phyloP scores from a whole-genome alignment of 768 basidiomycete species.

The Mycena indigotica region DNA sequence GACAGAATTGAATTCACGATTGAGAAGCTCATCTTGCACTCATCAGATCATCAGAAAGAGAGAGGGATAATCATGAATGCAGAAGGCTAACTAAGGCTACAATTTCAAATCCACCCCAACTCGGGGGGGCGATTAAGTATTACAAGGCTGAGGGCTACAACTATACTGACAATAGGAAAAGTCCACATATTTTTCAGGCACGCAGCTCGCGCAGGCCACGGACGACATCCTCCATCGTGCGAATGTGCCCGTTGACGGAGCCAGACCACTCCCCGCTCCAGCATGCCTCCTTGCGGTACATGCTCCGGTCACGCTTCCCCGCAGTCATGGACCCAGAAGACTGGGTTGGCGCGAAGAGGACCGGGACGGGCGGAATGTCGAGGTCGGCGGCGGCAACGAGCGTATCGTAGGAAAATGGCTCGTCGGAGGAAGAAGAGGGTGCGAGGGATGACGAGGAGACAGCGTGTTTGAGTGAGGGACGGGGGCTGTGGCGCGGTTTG shows the following conservation, averaged over 20 bases:
- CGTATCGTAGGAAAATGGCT: constrained; percentile 19
- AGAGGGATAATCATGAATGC: too few species aligned
- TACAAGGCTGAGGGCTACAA: too few species aligned
- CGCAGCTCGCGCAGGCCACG: constrained; percentile 8
- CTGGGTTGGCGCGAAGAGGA: background rate
- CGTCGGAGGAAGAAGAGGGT: background rate
- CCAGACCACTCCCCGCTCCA: constrained; percentile 23
- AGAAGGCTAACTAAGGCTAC: too few species aligned
- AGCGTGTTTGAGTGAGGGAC: constrained; percentile 10
- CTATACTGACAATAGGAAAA: too few species aligned
- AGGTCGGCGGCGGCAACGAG: constrained; percentile 5
- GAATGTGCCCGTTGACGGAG: constrained; percentile 15
- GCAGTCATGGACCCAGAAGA: background rate
- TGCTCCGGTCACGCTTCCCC: too few species aligned
- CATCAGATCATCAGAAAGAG: too few species aligned
- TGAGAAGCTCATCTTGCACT: too few species aligned
- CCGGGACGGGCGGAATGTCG: background rate
- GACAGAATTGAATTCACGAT: too few species aligned
- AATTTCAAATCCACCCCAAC: too few species aligned
- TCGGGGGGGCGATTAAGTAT: too few species aligned
- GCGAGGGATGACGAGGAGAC: constrained; percentile 14
- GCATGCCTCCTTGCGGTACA: constrained; percentile 19
- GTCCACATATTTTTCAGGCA: too few species aligned
- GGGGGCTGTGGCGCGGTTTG: too few species aligned
- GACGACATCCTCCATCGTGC: constrained; percentile 18